phyloP scores from a whole-genome alignment of 768 basidiomycete species.

The Boletus sp. region DNA sequence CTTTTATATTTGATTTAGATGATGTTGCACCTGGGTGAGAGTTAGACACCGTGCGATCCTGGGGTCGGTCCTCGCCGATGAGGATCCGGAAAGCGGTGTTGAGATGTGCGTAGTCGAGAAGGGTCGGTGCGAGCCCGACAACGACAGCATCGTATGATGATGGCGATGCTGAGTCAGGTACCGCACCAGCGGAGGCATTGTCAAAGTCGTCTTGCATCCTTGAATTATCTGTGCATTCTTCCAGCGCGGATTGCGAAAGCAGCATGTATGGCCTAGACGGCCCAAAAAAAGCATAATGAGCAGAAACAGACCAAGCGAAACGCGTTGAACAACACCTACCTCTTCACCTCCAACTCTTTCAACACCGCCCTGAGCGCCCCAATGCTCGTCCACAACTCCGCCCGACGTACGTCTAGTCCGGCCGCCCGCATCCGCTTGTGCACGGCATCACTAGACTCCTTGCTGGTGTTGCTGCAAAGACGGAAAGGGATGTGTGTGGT shows the following conservation, averaged over 20 bases:
- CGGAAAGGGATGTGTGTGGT: conserved; percentile 42
- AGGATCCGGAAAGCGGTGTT: conserved; percentile 70
- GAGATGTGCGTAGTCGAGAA: conserved; percentile 53
- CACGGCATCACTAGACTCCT: conserved; percentile 52
- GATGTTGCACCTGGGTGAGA: neutral
- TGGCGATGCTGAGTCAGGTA: neutral
- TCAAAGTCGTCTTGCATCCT: neutral
- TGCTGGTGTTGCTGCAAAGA: conserved; percentile 69
- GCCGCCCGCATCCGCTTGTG: conserved; percentile 42
- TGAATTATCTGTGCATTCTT: conserved; percentile 37
- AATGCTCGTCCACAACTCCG: conserved; percentile 64
- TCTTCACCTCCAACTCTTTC: conserved; percentile 38
- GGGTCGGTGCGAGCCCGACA: conserved; percentile 55
- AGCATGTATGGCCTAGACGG: conserved; percentile 48
- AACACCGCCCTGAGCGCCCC: conserved; percentile 54
- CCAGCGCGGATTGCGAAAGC: conserved; percentile 47
- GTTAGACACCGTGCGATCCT: neutral
- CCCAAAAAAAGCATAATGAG: neutral
- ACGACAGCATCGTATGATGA: conserved; percentile 54
- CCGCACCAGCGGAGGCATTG: too few species aligned
- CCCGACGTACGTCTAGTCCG: conserved; percentile 45
- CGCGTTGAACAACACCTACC: conserved; percentile 24
- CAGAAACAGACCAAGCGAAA: neutral
- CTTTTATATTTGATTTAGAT: neutral
- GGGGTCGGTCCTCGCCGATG: conserved; percentile 36